These are phyloP conservation scores for Myotisia sp. DNA, from an alignment of 2,329 filamentous ascomycete genomes.

Conservation along the genomic window DNA sequence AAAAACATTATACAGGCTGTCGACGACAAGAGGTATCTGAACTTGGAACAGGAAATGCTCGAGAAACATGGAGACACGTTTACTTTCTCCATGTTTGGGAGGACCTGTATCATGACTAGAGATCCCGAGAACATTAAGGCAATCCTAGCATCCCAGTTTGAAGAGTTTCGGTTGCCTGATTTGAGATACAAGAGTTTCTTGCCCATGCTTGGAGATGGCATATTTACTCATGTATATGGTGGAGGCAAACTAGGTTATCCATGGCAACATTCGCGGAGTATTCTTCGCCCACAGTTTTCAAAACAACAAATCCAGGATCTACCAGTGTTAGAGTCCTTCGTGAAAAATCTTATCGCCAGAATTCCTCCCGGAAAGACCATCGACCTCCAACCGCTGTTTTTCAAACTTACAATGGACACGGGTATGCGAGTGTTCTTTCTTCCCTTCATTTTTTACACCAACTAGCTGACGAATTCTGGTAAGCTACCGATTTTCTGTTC, in stretches of 20 bases:
- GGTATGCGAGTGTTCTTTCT: constrained; percentile 1
- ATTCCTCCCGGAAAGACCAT: constrained; percentile 42
- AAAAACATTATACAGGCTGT: constrained; percentile 1
- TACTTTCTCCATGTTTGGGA: constrained; percentile 9
- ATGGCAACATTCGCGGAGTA: constrained; percentile 67
- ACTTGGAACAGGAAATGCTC: constrained; percentile 3
- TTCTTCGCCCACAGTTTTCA: constrained; percentile 76
- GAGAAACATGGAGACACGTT: constrained; percentile 9
- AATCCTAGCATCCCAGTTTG: constrained; percentile 69
- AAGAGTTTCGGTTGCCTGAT: constrained; percentile 59
- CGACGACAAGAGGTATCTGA: constrained; percentile 5
- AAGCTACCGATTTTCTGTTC: constrained; percentile 73
- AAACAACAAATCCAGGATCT: constrained; percentile 72
- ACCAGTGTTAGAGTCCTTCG: constrained; percentile 65
- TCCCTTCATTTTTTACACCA: neutral
- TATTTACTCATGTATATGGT: constrained; percentile 22
- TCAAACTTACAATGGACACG: constrained; percentile 64
- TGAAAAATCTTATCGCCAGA: constrained; percentile 58
- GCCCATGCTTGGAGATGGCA: constrained; percentile 30
- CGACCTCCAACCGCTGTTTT: constrained; percentile 64
- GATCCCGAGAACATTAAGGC: constrained; percentile 87
- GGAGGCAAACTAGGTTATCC: constrained; percentile 35
- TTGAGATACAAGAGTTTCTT: constrained; percentile 50
- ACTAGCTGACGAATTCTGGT: constrained; percentile 20
- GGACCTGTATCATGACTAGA: constrained; percentile 50